Conservation (phyloP, 495 filamentous ascomycete genomes). For the Talaromyces thailandensis region DNA sequence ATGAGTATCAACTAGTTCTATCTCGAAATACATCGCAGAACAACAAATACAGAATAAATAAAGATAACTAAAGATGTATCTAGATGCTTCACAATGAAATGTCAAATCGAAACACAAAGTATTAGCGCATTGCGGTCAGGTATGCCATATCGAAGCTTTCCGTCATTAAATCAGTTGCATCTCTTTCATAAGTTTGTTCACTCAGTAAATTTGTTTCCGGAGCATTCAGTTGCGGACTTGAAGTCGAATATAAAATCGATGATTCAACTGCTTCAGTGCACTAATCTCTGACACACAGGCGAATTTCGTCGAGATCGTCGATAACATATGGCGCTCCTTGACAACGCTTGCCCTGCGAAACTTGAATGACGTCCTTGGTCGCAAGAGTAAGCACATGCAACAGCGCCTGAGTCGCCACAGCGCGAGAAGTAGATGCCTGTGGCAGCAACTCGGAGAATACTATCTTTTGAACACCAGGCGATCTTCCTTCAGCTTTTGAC, state of each 20-base stretch:
- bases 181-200: background rate
- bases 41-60: slow-evolving; percentile 7
- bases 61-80: slow-evolving; percentile 1
- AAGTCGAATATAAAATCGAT: background rate
- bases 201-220: background rate
- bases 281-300: background rate
- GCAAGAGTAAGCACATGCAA: slow-evolving; percentile 63
- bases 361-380: slow-evolving; percentile 49
- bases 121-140: background rate
- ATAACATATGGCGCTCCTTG: background rate
- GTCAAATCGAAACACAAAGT: background rate
- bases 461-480: slow-evolving; percentile 17
- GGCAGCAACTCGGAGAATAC: slow-evolving; percentile 55
- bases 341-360: slow-evolving; percentile 39
- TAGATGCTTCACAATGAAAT: background rate
- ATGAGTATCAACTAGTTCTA: slow-evolving; percentile 5
- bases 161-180: background rate
- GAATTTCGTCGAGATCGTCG: slow-evolving; percentile 4
- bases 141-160: background rate
- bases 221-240: background rate
- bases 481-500: slow-evolving; percentile 12
- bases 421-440: slow-evolving; percentile 37
- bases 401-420: slow-evolving; percentile 63
- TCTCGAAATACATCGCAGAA: slow-evolving; percentile 4
- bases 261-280: background rate